These are phyloP conservation scores for Hysterium pulicare DNA, from an alignment of 2,329 filamentous ascomycete species.

Conservation along the genomic window DNA sequence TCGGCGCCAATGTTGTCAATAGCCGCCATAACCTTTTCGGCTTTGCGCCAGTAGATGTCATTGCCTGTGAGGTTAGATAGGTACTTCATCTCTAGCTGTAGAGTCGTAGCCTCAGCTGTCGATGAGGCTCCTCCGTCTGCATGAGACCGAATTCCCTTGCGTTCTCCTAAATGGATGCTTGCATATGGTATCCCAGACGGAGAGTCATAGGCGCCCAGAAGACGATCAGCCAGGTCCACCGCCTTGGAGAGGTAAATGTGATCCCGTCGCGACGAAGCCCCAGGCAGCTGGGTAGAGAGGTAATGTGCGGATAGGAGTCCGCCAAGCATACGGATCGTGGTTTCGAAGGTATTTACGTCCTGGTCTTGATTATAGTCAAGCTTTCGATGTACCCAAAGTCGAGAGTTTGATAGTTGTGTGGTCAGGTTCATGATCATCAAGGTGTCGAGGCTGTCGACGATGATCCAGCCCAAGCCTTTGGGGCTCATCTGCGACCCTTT, in stretches of 20 bases:
- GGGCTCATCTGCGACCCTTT: constrained; percentile 71
- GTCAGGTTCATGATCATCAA: constrained; percentile 95
- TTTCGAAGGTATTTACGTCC: constrained; percentile 91
- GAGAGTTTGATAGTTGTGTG: constrained; percentile 71
- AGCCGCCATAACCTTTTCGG: constrained; percentile 80
- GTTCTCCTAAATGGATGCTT: constrained; percentile 75
- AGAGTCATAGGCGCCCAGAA: constrained; percentile 79
- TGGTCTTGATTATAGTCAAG: constrained; percentile 82
- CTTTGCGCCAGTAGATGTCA: constrained; percentile 80
- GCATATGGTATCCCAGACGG: constrained; percentile 78
- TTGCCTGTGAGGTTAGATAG: constrained; percentile 87
- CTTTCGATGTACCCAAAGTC: constrained; percentile 75
- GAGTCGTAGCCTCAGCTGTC: constrained; percentile 79
- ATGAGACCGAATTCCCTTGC: constrained; percentile 70
- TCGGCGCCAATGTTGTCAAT: constrained; percentile 71
- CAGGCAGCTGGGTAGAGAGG: constrained; percentile 72
- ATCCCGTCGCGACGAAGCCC: constrained; percentile 60
- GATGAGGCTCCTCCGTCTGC: constrained; percentile 78
- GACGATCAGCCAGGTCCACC: constrained; percentile 77
- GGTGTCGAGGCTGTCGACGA: constrained; percentile 86
- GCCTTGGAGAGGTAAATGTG: constrained; percentile 92
- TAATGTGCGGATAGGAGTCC: constrained; percentile 86
- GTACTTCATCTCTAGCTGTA: constrained; percentile 94
- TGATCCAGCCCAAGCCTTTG: constrained; percentile 91
- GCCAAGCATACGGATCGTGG: constrained; percentile 89